These are phyloP conservation scores for Daucus carota DNA, from an alignment of 129 eudicot species.

Conservation along the genomic window DH1_v3.0 NC_030381.2:45178501-45179000, in stretches of 20 bases:
- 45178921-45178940: not conserved
- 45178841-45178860: not conserved
- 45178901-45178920: not conserved
- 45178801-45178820: not conserved
- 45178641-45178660: conserved; percentile 92
- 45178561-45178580: conserved; percentile 70
- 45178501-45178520: conserved; percentile 70
- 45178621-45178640: conserved; percentile 98
- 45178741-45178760: not conserved
- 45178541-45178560: conserved; percentile 40
- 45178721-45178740: not conserved
- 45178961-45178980: not conserved
- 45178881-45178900: not conserved
- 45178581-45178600: conserved; percentile 61
- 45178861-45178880: not conserved
- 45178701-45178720: conserved; percentile 46
- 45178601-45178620: conserved; percentile 65
- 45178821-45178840: not conserved
- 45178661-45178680: conserved; percentile 80
- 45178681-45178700: conserved; percentile 67
- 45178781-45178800: not conserved
- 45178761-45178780: not conserved
- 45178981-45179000: not conserved
- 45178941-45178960: not conserved
- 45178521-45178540: conserved; percentile 36